Evolutionary conservation across 2,329 filamentous ascomycete genomes (phyloP).

Genomic region (Pyrenochaeta sp.): DNA sequence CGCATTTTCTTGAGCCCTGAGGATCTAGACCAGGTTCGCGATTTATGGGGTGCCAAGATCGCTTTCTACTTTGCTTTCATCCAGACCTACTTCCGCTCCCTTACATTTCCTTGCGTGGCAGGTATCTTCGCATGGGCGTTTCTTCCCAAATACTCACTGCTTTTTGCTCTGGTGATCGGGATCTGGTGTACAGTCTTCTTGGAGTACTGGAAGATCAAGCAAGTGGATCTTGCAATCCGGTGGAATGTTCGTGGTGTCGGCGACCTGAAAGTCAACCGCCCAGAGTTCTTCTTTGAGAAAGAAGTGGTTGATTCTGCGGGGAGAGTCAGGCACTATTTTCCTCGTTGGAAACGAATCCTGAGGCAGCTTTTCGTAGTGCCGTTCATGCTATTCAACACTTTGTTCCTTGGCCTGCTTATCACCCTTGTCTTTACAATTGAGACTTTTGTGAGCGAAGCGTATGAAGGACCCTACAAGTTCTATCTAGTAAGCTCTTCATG

Average conservation of each 20-base stretch:
- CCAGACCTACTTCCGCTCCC: slow-evolving; percentile 43
- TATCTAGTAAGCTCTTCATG: slow-evolving; percentile 28
- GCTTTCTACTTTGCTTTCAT: slow-evolving; percentile 49
- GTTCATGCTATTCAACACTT: slow-evolving; percentile 37
- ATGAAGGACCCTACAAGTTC: slow-evolving; percentile 43
- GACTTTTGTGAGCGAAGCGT: slow-evolving; percentile 44
- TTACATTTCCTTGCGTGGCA: slow-evolving; percentile 40
- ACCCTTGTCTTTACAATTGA: slow-evolving; percentile 41
- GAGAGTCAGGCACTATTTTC: slow-evolving; percentile 36
- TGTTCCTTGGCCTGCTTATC: slow-evolving; percentile 39
- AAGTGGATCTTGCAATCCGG: slow-evolving; percentile 42
- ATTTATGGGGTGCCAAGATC: slow-evolving; percentile 77
- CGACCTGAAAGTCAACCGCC: slow-evolving; percentile 40
- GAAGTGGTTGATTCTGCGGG: slow-evolving; percentile 35
- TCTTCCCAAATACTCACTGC: slow-evolving; percentile 40
- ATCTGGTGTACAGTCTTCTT: slow-evolving; percentile 47
- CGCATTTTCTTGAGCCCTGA: slow-evolving; percentile 72
- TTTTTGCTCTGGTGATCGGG: slow-evolving; percentile 41
- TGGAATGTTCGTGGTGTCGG: slow-evolving; percentile 44
- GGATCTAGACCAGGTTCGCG: slow-evolving; percentile 77
- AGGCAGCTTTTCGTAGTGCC: slow-evolving; percentile 43
- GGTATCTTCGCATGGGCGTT: slow-evolving; percentile 43
- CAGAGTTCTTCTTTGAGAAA: slow-evolving; percentile 37
- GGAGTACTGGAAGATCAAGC: slow-evolving; percentile 47
- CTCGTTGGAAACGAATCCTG: slow-evolving; percentile 39